Evolutionary conservation across 2,329 filamentous ascomycete species (phyloP).

Genomic region (Samsoniella hepiali): DNA sequence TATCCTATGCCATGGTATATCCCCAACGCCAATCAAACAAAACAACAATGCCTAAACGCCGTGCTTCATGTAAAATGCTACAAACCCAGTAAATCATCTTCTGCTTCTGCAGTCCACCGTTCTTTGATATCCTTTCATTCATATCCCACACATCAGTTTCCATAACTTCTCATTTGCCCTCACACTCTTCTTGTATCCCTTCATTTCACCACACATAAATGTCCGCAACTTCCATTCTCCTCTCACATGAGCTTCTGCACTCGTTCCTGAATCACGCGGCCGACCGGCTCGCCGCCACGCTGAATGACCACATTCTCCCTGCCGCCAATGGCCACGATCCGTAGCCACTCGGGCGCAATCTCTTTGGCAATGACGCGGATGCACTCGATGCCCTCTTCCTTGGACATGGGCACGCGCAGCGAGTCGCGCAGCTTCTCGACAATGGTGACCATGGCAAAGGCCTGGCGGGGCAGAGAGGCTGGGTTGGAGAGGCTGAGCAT

Average conservation of each 20-base stretch:
- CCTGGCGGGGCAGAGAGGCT: conserved; percentile 51
- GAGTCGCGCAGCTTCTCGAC: conserved; percentile 67
- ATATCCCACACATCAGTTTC: background rate
- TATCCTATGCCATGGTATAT: conserved; percentile 5
- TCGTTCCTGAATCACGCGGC: conserved; percentile 36
- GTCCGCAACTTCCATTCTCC: background rate
- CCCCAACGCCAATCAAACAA: conserved; percentile 2
- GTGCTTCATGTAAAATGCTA: conserved; percentile 12
- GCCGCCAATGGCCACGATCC: conserved; percentile 49
- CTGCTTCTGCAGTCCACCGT: background rate
- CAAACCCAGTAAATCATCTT: conserved; percentile 3
- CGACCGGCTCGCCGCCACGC: conserved; percentile 39
- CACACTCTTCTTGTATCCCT: background rate
- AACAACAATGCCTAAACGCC: conserved; percentile 6
- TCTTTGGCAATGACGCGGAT: conserved; percentile 52
- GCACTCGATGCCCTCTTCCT: conserved; percentile 49
- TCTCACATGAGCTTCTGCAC: conserved; percentile 34
- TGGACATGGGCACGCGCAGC: conserved; percentile 52
- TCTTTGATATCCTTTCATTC: background rate
- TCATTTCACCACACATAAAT: background rate
- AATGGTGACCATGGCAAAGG: conserved; percentile 63
- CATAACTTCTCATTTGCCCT: no score
- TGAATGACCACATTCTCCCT: conserved; percentile 58
- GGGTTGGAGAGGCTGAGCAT: conserved; percentile 58
- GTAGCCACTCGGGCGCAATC: conserved; percentile 55